Evolutionary conservation across 2,329 filamentous ascomycete species (phyloP), one percentile per base, ranked within the genome.

Genomic region (Fusarium pseudograminearum): DNA sequence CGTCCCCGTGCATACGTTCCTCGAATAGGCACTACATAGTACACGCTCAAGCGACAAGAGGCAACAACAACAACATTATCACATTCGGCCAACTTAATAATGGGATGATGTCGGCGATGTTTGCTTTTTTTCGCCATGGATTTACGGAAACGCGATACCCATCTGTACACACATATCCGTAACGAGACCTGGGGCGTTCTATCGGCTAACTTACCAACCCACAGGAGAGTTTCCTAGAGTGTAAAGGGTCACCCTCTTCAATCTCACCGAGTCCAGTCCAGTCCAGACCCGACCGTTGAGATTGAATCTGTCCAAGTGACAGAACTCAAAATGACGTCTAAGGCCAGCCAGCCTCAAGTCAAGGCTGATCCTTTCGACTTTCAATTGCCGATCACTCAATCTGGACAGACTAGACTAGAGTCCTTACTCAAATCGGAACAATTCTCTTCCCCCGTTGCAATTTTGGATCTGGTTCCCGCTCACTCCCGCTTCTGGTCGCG

Each of bases 401-500:
- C 48, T 16, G 28, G 22, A 26, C 7, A 22, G 18, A 52, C 34
- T 52, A 52, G 38, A 30, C 33, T 20, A 40, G 24, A 47, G 31
- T 38, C 47, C 44, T 54, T 20, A 41, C 47, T 47, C 66, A 69
- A 66, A 70, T 70, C 52, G 66, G 66, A 47, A 40, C 47, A 58
- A 34, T 54, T 55, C 33, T 18, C 14, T 38, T 18, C 34, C 40
- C 26, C 45, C 36, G 30, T 56, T 64, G 33, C 22, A 53, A 42
- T 55, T 42, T 70, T 47, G 53, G 30, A 69, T 62, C 66, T 70
- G 41, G 24, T 40, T 70, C 67, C 67, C 57, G 67, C 67, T 67
- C 61, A 54, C 61, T 67, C 28, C 57, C 47, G 40, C 30, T 67
- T 50, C 48, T 36, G 33, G 24, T n/a, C 9, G 12, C 62, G 54